Conservation (phyloP, 2,329 filamentous ascomycete genomes). For the Albifimbria verrucaria region DNA sequence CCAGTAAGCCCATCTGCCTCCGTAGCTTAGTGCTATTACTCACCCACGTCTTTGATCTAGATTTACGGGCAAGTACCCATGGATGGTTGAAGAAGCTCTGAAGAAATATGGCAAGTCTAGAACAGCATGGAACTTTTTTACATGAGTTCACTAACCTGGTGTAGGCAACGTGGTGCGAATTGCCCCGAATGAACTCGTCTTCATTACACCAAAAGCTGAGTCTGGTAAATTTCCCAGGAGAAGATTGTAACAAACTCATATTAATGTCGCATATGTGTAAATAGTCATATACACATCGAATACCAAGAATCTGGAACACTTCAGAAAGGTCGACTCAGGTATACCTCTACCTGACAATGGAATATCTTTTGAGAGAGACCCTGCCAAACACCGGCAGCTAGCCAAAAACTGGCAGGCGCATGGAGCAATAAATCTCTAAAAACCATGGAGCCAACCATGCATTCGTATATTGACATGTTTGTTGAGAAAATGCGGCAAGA, state of each 20-base stretch:
- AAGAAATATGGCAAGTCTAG: conserved; percentile 1
- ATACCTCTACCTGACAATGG: background rate
- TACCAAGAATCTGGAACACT: background rate
- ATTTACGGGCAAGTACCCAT: background rate
- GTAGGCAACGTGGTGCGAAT: conserved; percentile 1
- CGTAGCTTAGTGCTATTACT: background rate
- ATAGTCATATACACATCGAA: background rate
- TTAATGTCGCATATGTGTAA: background rate
- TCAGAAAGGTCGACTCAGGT: background rate
- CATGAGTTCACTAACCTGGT: no score
- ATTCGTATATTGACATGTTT: conserved; percentile 2
- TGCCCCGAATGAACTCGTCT: background rate
- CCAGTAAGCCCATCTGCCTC: background rate
- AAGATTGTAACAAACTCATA: background rate
- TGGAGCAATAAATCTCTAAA: conserved; percentile 1
- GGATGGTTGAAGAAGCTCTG: background rate
- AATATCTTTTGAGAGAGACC: background rate
- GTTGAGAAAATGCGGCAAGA: background rate
- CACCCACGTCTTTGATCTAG: no score
- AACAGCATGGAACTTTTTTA: no score
- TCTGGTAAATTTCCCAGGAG: background rate
- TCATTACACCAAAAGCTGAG: background rate
- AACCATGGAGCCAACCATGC: background rate
- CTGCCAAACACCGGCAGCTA: background rate
- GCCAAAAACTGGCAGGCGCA: background rate